A percentile compares a stretch with the other conserved stretches of the same genome.
Evolutionary conservation across 176 grass and related monocot genomes (phyloP).

Genomic region (Thinopyrum elongatum): DNA sequence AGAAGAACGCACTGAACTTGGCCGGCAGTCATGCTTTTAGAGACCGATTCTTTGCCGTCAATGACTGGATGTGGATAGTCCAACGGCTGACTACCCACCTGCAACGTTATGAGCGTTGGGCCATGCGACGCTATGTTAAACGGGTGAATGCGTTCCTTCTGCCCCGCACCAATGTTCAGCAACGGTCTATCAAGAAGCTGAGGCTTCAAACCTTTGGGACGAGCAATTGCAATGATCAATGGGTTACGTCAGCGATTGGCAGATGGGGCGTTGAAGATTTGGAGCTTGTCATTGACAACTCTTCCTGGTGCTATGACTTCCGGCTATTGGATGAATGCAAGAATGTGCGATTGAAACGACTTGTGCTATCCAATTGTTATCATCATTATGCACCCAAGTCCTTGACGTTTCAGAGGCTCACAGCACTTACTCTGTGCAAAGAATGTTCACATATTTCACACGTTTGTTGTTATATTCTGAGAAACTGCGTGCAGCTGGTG

Average conservation of each 20-base stretch:
- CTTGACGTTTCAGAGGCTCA: slow-evolving; percentile 1
- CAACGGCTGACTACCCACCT: background rate
- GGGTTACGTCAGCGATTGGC: slow-evolving; percentile 16
- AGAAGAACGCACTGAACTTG: background rate
- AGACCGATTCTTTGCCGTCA: slow-evolving; percentile 3
- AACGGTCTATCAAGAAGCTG: background rate
- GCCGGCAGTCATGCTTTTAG: background rate
- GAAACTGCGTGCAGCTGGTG: background rate
- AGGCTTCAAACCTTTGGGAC: slow-evolving; percentile 1
- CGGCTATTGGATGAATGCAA: background rate
- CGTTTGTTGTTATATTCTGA: background rate
- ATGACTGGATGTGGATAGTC: slow-evolving; percentile 8
- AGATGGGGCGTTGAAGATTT: slow-evolving; percentile 23
- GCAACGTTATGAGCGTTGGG: slow-evolving; percentile 2
- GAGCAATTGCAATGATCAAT: background rate
- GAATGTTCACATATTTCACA: background rate
- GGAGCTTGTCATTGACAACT: background rate
- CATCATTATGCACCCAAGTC: background rate
- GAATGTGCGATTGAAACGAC: background rate
- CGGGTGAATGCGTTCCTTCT: slow-evolving; percentile 5
- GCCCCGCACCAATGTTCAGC: background rate
- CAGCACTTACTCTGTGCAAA: background rate
- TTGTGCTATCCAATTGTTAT: background rate
- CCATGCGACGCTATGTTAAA: slow-evolving; percentile 23
- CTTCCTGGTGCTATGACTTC: background rate